Evolutionary conservation across 208 protist genomes (phyloP).

Genomic region (Novymonas esmeraldas): DNA sequence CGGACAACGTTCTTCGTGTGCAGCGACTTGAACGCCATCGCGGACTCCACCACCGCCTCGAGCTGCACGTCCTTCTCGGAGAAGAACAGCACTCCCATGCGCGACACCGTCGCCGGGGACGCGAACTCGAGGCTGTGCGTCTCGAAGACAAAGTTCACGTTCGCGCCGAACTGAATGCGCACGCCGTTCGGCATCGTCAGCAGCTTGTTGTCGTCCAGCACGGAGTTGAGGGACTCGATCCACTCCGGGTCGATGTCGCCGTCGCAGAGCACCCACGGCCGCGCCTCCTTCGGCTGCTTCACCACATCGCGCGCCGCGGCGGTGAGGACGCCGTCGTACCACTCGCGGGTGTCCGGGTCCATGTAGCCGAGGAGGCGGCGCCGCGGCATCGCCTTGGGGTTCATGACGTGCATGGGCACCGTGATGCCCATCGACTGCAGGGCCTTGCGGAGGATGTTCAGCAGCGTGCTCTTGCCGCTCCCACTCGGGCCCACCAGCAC

Average conservation of each 20-base stretch:
- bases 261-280: constrained; percentile 96
- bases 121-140: constrained; percentile 97
- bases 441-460: constrained; percentile 84
- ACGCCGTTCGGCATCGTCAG: constrained; percentile 98
- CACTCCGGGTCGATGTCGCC: constrained; percentile 98
- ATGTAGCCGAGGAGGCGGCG: constrained; percentile 95
- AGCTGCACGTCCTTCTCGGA: constrained; percentile 94
- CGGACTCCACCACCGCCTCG: constrained; percentile 83
- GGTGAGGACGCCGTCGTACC: constrained; percentile 98
- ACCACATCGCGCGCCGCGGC: constrained; percentile 90
- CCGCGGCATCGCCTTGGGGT: constrained; percentile 94
- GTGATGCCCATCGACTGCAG: constrained; percentile 74
- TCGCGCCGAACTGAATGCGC: constrained; percentile 95
- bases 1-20: constrained; percentile 45
- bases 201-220: constrained; percentile 99
- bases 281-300: constrained; percentile 68
- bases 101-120: constrained; percentile 99
- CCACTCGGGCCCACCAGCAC: constrained; percentile 94
- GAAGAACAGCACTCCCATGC: constrained; percentile 96
- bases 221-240: constrained; percentile 99
- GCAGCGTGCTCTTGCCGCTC: constrained; percentile 92
- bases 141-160: constrained; percentile 97
- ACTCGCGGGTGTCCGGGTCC: constrained; percentile 97
- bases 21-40: constrained; percentile 53
- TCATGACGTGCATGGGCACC: constrained; percentile 90